These are phyloP conservation scores for Colletotrichum musae DNA, from an alignment of 2,329 filamentous ascomycete species.

Conservation along the genomic window DNA sequence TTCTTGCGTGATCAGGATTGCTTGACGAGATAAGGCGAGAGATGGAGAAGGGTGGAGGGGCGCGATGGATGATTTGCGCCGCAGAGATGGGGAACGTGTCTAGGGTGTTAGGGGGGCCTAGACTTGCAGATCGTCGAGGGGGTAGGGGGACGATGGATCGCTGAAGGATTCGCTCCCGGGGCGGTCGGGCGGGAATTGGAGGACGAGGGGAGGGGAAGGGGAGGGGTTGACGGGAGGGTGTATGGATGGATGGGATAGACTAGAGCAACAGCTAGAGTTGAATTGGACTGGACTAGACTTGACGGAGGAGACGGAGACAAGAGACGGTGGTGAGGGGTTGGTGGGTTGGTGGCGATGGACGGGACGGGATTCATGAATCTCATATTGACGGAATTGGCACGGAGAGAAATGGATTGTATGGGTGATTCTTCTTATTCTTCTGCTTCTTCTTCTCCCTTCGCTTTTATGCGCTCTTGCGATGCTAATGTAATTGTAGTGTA, in stretches of 20 bases:
- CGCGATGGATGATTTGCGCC: slow-evolving; percentile 24
- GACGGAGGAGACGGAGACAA: not conserved
- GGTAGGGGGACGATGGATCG: slow-evolving; percentile 29
- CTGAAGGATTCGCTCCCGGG: slow-evolving; percentile 35
- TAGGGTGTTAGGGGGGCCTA: slow-evolving; percentile 26
- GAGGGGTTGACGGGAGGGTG: not conserved
- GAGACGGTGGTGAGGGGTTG: not conserved
- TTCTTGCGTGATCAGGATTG: slow-evolving; percentile 13
- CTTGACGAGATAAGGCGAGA: slow-evolving; percentile 30
- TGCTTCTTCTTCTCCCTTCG: not conserved
- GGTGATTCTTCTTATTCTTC: not conserved
- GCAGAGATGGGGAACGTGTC: slow-evolving; percentile 2
- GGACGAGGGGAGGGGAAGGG: not conserved
- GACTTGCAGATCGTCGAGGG: slow-evolving; percentile 35
- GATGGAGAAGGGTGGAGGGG: slow-evolving; percentile 15
- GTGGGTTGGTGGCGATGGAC: not conserved
- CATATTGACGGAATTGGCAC: no score
- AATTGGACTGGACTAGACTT: not conserved
- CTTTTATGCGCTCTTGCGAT: not conserved
- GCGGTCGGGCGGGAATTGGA: slow-evolving; percentile 28
- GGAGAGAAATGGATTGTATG: no score
- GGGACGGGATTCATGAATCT: no score
- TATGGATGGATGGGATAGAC: slow-evolving; percentile 3
- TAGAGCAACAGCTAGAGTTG: no score
- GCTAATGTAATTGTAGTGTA: not conserved